These are phyloP conservation scores for Bromus sterilis DNA, from an alignment of 176 grass and related monocot species.

Conservation along the genomic window DNA sequence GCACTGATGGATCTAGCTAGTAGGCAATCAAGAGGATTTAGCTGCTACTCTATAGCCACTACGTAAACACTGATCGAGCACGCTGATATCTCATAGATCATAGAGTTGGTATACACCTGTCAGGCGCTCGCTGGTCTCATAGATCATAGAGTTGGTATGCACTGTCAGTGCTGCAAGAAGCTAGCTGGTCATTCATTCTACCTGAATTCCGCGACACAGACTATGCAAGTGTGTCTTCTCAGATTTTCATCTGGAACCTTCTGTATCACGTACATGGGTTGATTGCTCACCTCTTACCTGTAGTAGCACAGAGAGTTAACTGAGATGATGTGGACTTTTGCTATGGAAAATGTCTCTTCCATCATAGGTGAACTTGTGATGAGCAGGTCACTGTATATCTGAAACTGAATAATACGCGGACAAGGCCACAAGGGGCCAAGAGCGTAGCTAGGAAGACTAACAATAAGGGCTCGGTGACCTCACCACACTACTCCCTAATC, in stretches of 20 bases:
- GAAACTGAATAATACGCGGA: no score
- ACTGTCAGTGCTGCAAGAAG: background rate
- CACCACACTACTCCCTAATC: no score
- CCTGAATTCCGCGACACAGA: background rate
- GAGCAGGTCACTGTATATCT: no score
- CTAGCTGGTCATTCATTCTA: background rate
- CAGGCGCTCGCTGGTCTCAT: background rate
- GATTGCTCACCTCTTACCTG: background rate
- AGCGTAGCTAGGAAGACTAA: no score
- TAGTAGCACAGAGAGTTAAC: background rate
- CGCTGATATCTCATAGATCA: background rate
- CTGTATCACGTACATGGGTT: background rate
- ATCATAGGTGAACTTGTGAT: no score
- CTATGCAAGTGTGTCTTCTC: background rate
- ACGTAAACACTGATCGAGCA: background rate
- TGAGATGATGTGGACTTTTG: background rate
- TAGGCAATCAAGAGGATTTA: no score
- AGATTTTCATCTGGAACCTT: background rate
- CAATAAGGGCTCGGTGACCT: no score
- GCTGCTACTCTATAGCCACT: background rate
- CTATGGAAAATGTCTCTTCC: background rate
- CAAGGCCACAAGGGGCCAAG: no score
- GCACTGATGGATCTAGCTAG: background rate
- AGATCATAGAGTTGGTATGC: background rate
- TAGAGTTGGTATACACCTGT: background rate